Evolutionary conservation across 768 basidiomycete species (phyloP), one percentile per base, ranked within the genome.

Genomic region (Podaxis mareebaensis): DNA sequence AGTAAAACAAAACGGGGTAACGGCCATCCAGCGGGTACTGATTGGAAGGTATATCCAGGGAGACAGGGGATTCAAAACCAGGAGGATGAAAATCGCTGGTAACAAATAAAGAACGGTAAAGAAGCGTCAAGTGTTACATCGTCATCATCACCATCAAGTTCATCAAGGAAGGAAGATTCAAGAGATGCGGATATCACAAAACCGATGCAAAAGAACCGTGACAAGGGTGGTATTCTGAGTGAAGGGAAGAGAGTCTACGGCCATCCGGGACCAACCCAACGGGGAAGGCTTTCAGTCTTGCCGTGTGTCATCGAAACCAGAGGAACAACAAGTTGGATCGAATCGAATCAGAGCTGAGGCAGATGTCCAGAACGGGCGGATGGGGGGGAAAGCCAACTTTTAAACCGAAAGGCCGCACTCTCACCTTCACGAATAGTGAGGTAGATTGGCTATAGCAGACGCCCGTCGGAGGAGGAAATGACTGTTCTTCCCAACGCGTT

Each of bases 401-500:
- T 46, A 42, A 44, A 44, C 52, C 51, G 39, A 53, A 44, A 42
- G 40, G 39, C 28, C 42, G 44, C 44, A 46, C 53, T 55, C 53
- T 55, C 26, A 44, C 44, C 36, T 57, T 63, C 54, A 63, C 36
- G 61, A 38, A 33, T 63, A 57, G 57, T 63, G 61, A 22, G 61
- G 61, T 26, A 56, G 22, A 49, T 57, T 63, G 28, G 69, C 68
- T 30, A 76, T 71, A 4, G 71, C 70, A 28, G 71, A 70, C 20
- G 75, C 74, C 24, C 77, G 65, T 2, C 75, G 68, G 36, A 76
- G 64, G n/a, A 76, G 66, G 56, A 74, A 76, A 56, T 74, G 75
- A 33, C 77, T 33, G 3, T 10, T 74, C 60, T 78, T 79, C 13
- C 77, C 72, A 24, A 76, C 78, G 11, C 86, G 84, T 72, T 91